phyloP scores from a whole-genome alignment of 1,139 yeast genomes.

The Candida glucosophila region DNA sequence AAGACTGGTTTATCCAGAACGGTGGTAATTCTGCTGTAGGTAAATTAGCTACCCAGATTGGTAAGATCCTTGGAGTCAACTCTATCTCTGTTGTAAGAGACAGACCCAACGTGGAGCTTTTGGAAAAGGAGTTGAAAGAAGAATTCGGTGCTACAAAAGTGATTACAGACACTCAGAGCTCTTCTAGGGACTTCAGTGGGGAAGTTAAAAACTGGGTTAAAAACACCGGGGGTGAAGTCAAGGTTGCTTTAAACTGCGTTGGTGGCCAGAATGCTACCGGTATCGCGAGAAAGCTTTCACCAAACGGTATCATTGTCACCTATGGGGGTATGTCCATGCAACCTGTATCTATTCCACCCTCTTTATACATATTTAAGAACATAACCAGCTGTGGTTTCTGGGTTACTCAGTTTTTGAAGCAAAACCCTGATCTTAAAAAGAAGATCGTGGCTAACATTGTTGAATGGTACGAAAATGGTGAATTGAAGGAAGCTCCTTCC shows the following conservation, averaged over 20 bases:
- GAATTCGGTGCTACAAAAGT: slow-evolving; percentile 79
- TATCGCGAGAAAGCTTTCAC: slow-evolving; percentile 69
- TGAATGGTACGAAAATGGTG: slow-evolving; percentile 56
- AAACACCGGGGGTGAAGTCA: slow-evolving; percentile 48
- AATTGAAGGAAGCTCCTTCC: slow-evolving; percentile 54
- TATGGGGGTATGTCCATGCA: slow-evolving; percentile 98
- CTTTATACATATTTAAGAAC: slow-evolving; percentile 83
- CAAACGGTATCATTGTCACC: slow-evolving; percentile 67
- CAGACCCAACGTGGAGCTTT: slow-evolving; percentile 61
- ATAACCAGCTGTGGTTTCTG: slow-evolving; percentile 85
- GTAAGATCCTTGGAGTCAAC: slow-evolving; percentile 65
- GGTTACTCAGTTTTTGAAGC: slow-evolving; percentile 73
- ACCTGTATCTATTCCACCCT: slow-evolving; percentile 85
- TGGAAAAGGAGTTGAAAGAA: slow-evolving; percentile 46
- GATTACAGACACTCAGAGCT: slow-evolving; percentile 78
- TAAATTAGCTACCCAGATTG: slow-evolving; percentile 87
- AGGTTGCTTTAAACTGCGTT: slow-evolving; percentile 82
- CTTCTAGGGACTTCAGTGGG: slow-evolving; percentile 53
- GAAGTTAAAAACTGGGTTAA: slow-evolving; percentile 56
- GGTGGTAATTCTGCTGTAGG: slow-evolving; percentile 97
- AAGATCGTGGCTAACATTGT: slow-evolving; percentile 55
- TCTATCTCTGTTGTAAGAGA: slow-evolving; percentile 85
- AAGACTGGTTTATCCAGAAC: slow-evolving; percentile 91
- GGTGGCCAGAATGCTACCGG: slow-evolving; percentile 83
- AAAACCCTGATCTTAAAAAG: slow-evolving; percentile 54